Evolutionary conservation across 352 stramenopile species (phyloP).

Genomic region (Phytophthora pini): DNA sequence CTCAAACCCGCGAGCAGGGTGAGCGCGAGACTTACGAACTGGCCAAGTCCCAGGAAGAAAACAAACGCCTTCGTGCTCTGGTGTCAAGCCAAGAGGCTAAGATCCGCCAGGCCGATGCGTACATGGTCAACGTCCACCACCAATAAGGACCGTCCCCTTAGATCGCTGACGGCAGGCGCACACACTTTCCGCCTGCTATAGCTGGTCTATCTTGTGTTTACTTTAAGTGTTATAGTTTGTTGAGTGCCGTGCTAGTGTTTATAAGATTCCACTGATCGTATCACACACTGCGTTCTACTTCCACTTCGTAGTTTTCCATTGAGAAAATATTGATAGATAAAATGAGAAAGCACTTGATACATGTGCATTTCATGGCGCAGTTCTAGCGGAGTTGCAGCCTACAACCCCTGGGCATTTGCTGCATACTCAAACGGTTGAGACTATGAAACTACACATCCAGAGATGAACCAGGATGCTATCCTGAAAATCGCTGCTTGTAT

Average conservation of each 20-base stretch:
- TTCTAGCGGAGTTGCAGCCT: no score
- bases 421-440: no score
- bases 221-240: slow-evolving; percentile 33
- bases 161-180: neutral
- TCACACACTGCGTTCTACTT: slow-evolving; percentile 6
- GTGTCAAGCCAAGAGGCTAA: slow-evolving; percentile 49
- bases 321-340: no score
- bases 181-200: neutral
- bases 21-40: slow-evolving; percentile 39
- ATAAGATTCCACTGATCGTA: slow-evolving; percentile 27
- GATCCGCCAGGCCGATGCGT: slow-evolving; percentile 49
- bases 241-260: slow-evolving; percentile 31
- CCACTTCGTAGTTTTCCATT: neutral
- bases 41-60: slow-evolving; percentile 44
- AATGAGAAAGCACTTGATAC: no score
- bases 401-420: no score
- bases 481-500: no score
- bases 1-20: slow-evolving; percentile 25
- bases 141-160: slow-evolving; percentile 19
- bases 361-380: no score
- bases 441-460: no score
- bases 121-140: slow-evolving; percentile 21
- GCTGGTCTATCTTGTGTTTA: slow-evolving; percentile 3
- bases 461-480: no score
- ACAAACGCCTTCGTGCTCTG: slow-evolving; percentile 48